Base-by-base conservation (phyloP, 2,329 filamentous ascomycete species). In the Nothophaeocryptopus gaeumannii region DNA sequence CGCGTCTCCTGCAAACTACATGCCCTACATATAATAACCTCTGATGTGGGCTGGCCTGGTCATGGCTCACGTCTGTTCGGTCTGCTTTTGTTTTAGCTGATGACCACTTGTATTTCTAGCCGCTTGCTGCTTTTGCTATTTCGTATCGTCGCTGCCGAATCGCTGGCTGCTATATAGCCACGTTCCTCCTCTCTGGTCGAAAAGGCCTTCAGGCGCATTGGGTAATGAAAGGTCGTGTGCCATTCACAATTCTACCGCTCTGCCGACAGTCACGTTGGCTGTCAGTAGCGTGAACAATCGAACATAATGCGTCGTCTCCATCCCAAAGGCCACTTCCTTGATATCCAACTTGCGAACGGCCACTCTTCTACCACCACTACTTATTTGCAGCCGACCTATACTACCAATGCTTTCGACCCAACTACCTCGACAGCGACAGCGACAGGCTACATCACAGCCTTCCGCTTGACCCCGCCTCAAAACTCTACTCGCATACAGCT, bases 401-500 rank as follows among this genome's bases (percentile, higher is more conserved):
- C 20, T 4, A 26, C 50, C 14, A 26, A 26, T 26, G 20, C 20
- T 26, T 26, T 26, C 20, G 7, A 3, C 20, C 39, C 53, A 5
- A 55, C 47, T 3, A 45, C 53, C 5, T 49, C 54, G 1, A 53
- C 54, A 11, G 49, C 52, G 9, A 40, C 46, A 37, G 41, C 46
- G 16, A 48, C 42, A 2, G 49, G 41, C 45, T 45, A 50, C 32
- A 50, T 57, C 32, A 43, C 54, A 10, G 50, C 53, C 30, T 40
- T 59, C 45, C 52, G 48, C 14, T 41, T 62, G 37, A 53, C 53
- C 9, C 58, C 59, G 9, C 37, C 49, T 20, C 62, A 63, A 30
- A 63, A 65, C 8, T 57, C 52, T 9, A 66, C 63, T 4, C 47
- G 63, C 42, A 55, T 64, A 5, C 61, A 64, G 30, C 58, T 67